phyloP scores from a whole-genome alignment of 345 rosid species.

The Boechera divaricarpa region DNA sequence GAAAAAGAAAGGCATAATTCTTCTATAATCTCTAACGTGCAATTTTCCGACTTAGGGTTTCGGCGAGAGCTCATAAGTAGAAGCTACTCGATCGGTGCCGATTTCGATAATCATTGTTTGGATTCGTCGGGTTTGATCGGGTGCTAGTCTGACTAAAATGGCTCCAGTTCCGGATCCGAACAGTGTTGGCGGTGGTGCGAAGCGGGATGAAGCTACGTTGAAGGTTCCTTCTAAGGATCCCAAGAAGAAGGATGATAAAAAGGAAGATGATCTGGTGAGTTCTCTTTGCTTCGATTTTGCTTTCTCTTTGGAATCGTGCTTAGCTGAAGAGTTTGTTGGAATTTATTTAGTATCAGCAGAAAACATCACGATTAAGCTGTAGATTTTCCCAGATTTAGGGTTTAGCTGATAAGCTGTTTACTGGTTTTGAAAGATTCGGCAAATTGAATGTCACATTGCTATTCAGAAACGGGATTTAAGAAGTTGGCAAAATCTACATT shows the following conservation, averaged over 20 bases:
- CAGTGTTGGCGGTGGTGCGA: constrained; percentile 51
- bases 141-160: constrained; percentile 32
- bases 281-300: constrained; percentile 5
- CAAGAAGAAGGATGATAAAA: constrained; percentile 90
- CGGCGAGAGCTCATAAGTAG: background rate
- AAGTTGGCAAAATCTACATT: background rate
- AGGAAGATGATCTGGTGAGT: constrained; percentile 89
- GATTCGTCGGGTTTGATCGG: constrained; percentile 16
- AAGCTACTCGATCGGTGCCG: constrained; percentile 16
- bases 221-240: constrained; percentile 82
- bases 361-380: constrained; percentile 7
- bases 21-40: constrained; percentile 13
- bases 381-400: constrained; percentile 8
- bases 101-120: background rate
- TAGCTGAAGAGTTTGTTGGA: background rate
- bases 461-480: background rate
- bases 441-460: constrained; percentile 16
- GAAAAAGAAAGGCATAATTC: constrained; percentile 26
- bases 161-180: constrained; percentile 69
- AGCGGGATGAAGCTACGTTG: constrained; percentile 57
- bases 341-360: background rate
- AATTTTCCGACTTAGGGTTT: constrained; percentile 30
- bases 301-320: background rate
- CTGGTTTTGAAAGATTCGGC: background rate
- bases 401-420: constrained; percentile 9